phyloP scores from a whole-genome alignment of 768 basidiomycete species.

The Lactarius tabidus region DNA sequence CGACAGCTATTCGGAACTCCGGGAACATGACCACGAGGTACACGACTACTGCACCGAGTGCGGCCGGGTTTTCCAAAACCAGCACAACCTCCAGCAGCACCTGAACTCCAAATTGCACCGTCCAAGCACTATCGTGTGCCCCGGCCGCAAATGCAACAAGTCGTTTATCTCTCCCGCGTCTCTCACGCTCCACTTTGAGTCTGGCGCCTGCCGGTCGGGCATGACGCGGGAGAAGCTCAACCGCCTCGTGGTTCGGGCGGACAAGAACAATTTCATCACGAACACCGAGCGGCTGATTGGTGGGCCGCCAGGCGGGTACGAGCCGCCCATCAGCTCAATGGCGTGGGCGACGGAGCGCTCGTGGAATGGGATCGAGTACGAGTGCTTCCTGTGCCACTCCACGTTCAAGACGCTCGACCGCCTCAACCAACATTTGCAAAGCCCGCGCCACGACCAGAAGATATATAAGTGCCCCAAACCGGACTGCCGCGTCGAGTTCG shows the following conservation, averaged over 20 bases:
- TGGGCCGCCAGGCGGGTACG: not conserved
- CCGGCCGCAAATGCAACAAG: slow-evolving; percentile 41
- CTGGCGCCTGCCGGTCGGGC: slow-evolving; percentile 52
- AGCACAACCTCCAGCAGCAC: slow-evolving; percentile 44
- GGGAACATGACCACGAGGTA: slow-evolving; percentile 21
- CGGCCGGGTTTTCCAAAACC: slow-evolving; percentile 40
- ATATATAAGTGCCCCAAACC: slow-evolving; percentile 16
- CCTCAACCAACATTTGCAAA: slow-evolving; percentile 61
- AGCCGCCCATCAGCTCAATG: not conserved
- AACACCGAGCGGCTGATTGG: not conserved
- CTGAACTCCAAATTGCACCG: slow-evolving; percentile 50
- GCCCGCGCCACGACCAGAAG: slow-evolving; percentile 37
- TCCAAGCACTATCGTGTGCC: slow-evolving; percentile 36
- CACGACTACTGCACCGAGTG: slow-evolving; percentile 45
- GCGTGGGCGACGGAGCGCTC: slow-evolving; percentile 37
- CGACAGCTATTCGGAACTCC: not conserved
- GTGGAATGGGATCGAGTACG: slow-evolving; percentile 45
- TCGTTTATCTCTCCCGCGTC: slow-evolving; percentile 52
- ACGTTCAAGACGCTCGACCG: slow-evolving; percentile 38
- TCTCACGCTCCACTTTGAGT: slow-evolving; percentile 60
- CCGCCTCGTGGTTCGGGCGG: slow-evolving; percentile 6
- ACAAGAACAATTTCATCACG: slow-evolving; percentile 11
- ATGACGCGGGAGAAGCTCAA: slow-evolving; percentile 34
- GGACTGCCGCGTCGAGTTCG: slow-evolving; percentile 10
- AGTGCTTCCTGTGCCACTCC: slow-evolving; percentile 61